These are phyloP conservation scores for Rhizophagus clarus DNA, from an alignment of 192 early-diverging fungal species.

Conservation along the genomic window DNA sequence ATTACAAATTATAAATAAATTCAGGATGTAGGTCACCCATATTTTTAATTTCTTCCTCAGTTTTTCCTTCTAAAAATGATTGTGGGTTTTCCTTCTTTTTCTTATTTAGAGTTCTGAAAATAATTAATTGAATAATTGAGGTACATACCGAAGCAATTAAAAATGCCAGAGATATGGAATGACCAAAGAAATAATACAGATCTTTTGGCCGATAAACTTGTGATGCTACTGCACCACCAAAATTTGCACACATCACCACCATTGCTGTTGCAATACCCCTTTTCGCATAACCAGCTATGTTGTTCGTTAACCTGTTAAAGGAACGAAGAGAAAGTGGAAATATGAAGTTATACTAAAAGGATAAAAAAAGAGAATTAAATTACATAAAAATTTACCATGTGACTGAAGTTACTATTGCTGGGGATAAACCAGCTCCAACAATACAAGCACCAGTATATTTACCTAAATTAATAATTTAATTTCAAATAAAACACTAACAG, in stretches of 20 bases:
- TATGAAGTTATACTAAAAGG: constrained; percentile 30
- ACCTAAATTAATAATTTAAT: neutral
- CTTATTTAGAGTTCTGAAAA: neutral
- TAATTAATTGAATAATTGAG: neutral
- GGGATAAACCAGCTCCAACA: neutral
- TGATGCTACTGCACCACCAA: constrained; percentile 72
- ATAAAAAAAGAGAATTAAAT: constrained; percentile 43
- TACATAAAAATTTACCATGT: constrained; percentile 47
- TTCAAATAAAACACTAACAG: too few species aligned
- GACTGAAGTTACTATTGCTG: constrained; percentile 32
- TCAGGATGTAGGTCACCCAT: neutral
- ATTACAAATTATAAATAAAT: neutral
- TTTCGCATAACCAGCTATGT: constrained; percentile 71
- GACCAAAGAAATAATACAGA: too few species aligned
- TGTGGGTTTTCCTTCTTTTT: neutral
- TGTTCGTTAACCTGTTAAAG: constrained; percentile 60
- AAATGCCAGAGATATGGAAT: too few species aligned
- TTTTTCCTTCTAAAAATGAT: neutral
- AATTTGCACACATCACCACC: constrained; percentile 68
- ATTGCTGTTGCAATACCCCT: constrained; percentile 70
- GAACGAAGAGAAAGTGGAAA: constrained; percentile 19
- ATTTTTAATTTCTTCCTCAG: neutral
- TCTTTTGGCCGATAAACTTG: constrained; percentile 57
- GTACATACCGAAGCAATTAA: neutral
- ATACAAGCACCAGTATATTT: constrained; percentile 11